Evolutionary conservation across 139 green algal species (phyloP), one percentile per base, ranked within the genome.

Genomic region (Chlorella sp.): DNA sequence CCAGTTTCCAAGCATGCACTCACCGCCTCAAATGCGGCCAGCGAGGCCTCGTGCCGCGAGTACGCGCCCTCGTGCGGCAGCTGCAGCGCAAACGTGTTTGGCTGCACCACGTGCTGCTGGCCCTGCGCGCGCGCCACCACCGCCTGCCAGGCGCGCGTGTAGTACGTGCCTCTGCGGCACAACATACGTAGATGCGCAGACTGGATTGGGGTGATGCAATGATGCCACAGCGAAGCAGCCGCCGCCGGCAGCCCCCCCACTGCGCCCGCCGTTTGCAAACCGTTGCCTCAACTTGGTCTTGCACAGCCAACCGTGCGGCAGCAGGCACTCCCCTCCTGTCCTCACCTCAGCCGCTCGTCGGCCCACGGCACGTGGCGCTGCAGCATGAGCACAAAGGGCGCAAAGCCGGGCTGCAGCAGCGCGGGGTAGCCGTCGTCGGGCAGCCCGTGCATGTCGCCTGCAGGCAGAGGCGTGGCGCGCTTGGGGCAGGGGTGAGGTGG

Each of bases 371-470:
- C 77, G 26, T 83, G 77, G 40, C 60, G 58, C 41, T 83, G 77
- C 77, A 56, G 77, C 77, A 83, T 83, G 38, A 83, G 28, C 38
- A 36, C 44, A 46, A 83, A 83, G 28, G 77, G 77, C 40, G 77
- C 77, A 83, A 83, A 83, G 58, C 77, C 77, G 8, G 77, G 77
- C 60, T 83, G 77, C 58, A 64, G 77, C 16, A 44, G 24, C 8
- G 73, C 77, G 28, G 77, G 58, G 60, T 83, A 83, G 30, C 77
- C 77, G 30, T 83, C 58, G 40, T 83, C 77, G 7, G 41, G 40
- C 17, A 58, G 41, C 14, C 77, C 77, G 32, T 83, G 77, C 77
- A 83, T 83, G 77, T 83, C 77, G 19, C 77, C 77, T 83, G 77
- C 30, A 32, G 6, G 30, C 1, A 24, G 72, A 6, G 36, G 38